Conservation (phyloP, 305 asterid genomes). For the Solanum hybrid region DNA sequence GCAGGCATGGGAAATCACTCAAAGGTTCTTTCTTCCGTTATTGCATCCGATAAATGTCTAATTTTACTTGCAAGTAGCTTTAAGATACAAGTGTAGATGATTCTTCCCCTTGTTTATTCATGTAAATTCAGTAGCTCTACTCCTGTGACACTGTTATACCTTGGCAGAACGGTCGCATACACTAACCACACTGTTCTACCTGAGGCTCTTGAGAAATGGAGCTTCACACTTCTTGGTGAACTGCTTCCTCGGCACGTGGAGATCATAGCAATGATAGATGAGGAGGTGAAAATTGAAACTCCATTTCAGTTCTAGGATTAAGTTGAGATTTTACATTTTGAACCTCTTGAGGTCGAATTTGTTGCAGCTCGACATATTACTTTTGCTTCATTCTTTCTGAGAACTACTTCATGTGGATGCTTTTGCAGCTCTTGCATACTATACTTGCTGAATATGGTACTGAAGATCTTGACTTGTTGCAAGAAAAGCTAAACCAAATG, state of each 20-base stretch:
- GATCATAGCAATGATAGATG: slow-evolving; percentile 48
- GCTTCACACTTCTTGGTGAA: slow-evolving; percentile 36
- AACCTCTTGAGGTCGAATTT: not conserved
- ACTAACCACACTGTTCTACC: slow-evolving; percentile 68
- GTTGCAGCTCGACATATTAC: not conserved
- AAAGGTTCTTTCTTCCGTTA: slow-evolving; percentile 18
- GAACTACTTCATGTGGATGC: not conserved
- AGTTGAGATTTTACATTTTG: slow-evolving; percentile 19
- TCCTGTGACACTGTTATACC: not conserved
- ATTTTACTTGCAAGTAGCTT: not conserved
- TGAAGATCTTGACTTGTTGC: slow-evolving; percentile 37
- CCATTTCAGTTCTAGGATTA: slow-evolving; percentile 10
- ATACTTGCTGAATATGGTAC: slow-evolving; percentile 40
- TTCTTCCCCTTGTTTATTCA: not conserved
- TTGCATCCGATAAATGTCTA: not conserved
- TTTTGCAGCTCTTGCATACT: slow-evolving; percentile 35
- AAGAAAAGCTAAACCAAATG: slow-evolving; percentile 44
- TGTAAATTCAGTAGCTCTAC: not conserved
- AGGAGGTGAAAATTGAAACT: slow-evolving; percentile 33
- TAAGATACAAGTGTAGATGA: not conserved
- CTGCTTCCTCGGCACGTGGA: slow-evolving; percentile 64
- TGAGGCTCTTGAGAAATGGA: slow-evolving; percentile 66
- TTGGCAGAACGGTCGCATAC: slow-evolving; percentile 51
- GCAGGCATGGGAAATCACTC: slow-evolving; percentile 55
- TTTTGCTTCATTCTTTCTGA: not conserved